A percentile compares a stretch with the other conserved stretches of the same genome.
Evolutionary conservation across 768 basidiomycete species (phyloP).

Genomic region (Vishniacozyma victoriae): DNA sequence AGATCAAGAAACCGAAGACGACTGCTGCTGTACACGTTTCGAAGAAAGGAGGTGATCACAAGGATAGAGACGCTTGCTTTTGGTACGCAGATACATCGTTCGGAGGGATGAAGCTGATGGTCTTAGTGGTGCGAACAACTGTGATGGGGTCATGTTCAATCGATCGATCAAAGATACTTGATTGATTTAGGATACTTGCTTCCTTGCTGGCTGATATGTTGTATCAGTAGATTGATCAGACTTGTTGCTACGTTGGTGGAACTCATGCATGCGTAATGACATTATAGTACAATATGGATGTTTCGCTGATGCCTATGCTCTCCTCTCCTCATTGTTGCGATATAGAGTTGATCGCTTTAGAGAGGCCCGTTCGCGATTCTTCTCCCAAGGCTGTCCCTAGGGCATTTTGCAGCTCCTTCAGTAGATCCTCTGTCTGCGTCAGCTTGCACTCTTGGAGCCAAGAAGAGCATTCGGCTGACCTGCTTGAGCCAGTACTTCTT

Average conservation of each 20-base stretch:
- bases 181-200: not conserved
- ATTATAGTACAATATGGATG: too few species aligned
- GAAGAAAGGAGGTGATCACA: not conserved
- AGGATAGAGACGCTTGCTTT: slow-evolving; percentile 7
- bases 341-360: too few species aligned
- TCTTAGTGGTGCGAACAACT: slow-evolving; percentile 21
- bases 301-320: too few species aligned
- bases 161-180: not conserved
- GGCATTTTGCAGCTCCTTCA: slow-evolving; percentile 16
- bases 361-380: too few species aligned
- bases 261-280: too few species aligned
- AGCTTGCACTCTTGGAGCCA: not conserved
- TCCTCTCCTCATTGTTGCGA: too few species aligned
- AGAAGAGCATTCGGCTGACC: slow-evolving; percentile 7
- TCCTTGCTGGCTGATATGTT: too few species aligned
- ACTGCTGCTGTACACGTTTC: slow-evolving; percentile 13
- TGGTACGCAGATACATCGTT: not conserved
- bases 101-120: too few species aligned
- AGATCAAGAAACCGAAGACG: slow-evolving; percentile 7
- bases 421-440: slow-evolving; percentile 9
- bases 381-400: slow-evolving; percentile 13
- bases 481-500: slow-evolving; percentile 26
- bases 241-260: too few species aligned
- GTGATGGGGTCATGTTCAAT: slow-evolving; percentile 29
- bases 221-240: too few species aligned